Base-by-base conservation (phyloP, 345 rosid genomes). In the Firmiana major region DNA sequence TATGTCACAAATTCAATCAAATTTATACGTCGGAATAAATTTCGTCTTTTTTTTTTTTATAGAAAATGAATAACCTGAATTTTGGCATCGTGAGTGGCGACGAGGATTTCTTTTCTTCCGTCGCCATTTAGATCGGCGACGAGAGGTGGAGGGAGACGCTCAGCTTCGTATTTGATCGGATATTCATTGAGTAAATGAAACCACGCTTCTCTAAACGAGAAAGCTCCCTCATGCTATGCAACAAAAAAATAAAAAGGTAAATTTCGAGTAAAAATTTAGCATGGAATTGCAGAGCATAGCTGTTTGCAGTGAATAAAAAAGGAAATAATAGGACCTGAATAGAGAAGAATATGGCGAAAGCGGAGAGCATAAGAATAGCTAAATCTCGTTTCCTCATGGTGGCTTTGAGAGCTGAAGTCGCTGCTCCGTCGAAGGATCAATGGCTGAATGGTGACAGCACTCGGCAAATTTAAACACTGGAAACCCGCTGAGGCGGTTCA, bases 331-430 rank as follows among this genome's bases (percentile, higher is more conserved):
- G 77, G 12, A 92, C 99, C 97, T 94, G 98, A 75, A 97, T 97
- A 80, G 97, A 94, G 92, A 97, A 97, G 96, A 97, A 94, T 75
- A 97, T 89, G 63, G 99, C 97, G 79, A 97, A 92, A 53, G 97
- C 97, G 59, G 91, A 90, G 75, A 97, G 98, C 92, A 97, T 94
- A 79, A 97, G 91, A 79, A 92, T 92, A 22, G 97, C 95, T 77
- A 94, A 84, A 85, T 97, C 99, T 10, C 98, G 94, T 85, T 92
- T 97, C 93, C 98, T 94, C 99, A 97, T 96, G 59, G 62, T 55
- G 17, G 74, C 7, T 17, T 24, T 65, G 22, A 24, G 71, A 36
- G 49, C 2, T 38, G 45, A 22, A 65, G 22, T 34, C 24, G 49
- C 71, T 2, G 45, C 45, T 65, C 49, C 71, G 53, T 55, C 13